A percentile compares a stretch with the other conserved stretches of the same genome.
Evolutionary conservation across 2,329 filamentous ascomycete genomes (phyloP).

Genomic region (Xylariales sp.): DNA sequence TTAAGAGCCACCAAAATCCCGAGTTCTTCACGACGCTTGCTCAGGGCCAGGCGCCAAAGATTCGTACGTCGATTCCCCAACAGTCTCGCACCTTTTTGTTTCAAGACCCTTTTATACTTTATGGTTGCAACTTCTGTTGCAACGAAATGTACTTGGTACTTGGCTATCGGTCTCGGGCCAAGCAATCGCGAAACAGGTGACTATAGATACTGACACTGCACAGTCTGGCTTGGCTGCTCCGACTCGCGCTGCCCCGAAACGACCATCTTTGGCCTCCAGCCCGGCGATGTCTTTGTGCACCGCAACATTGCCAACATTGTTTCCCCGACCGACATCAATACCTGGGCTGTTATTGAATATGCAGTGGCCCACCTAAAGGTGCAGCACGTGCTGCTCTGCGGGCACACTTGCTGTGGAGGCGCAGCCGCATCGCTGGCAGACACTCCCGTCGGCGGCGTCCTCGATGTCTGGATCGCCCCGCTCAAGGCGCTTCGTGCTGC

Average conservation of each 20-base stretch:
- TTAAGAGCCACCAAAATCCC: slow-evolving; percentile 62
- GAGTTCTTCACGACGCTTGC: slow-evolving; percentile 66
- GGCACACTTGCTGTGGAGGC: slow-evolving; percentile 66
- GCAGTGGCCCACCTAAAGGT: slow-evolving; percentile 69
- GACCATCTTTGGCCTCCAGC: slow-evolving; percentile 70
- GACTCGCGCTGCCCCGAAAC: slow-evolving; percentile 84
- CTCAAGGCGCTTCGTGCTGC: slow-evolving; percentile 38
- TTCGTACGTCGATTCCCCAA: slow-evolving; percentile 44
- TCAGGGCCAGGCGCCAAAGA: slow-evolving; percentile 60
- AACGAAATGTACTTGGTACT: too few species aligned
- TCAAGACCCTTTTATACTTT: too few species aligned
- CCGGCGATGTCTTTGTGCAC: slow-evolving; percentile 84
- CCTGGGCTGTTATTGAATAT: slow-evolving; percentile 72
- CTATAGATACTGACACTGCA: neutral
- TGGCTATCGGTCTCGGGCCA: too few species aligned
- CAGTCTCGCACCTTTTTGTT: too few species aligned
- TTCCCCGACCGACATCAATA: slow-evolving; percentile 69
- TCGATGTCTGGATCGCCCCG: slow-evolving; percentile 52
- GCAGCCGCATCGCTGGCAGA: slow-evolving; percentile 53
- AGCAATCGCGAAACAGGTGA: too few species aligned
- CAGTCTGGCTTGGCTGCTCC: slow-evolving; percentile 82
- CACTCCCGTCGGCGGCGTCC: slow-evolving; percentile 43
- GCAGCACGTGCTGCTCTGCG: slow-evolving; percentile 66
- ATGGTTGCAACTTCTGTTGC: too few species aligned
- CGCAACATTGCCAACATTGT: slow-evolving; percentile 88